Evolutionary conservation across 2,329 filamentous ascomycete genomes (phyloP), one percentile per base, ranked within the genome.

Genomic region (Myriangium duriaei): DNA sequence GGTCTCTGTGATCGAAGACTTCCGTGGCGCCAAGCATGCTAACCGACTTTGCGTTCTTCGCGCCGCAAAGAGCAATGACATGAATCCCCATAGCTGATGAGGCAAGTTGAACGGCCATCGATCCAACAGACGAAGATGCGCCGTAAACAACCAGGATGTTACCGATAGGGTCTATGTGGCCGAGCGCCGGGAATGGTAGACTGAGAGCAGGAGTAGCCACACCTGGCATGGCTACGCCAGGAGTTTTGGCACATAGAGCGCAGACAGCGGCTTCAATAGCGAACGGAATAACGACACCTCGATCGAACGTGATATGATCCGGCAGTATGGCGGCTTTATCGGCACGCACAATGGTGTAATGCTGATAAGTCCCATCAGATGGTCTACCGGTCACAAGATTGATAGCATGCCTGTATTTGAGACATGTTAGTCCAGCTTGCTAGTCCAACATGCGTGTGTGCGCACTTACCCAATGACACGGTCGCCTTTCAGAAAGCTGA

Each of bases 401-500:
- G 29, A 42, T 31, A 30, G 34, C 34, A 32, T 43, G 41, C 10
- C n/a, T n/a, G n/a, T n/a, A n/a, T n/a, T n/a, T n/a, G n/a, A n/a
- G n/a, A n/a, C n/a, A n/a, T n/a, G n/a, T n/a, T n/a, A n/a, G n/a
- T n/a, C n/a, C n/a, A n/a, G n/a, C n/a, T n/a, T n/a, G n/a, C n/a
- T n/a, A n/a, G n/a, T n/a, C n/a, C n/a, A n/a, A n/a, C n/a, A n/a
- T n/a, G n/a, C n/a, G n/a, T n/a, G n/a, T n/a, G n/a, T n/a, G n/a
- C n/a, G 12, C 11, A 39, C 40, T 38, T 38, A 42, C 40, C 32
- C 19, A 4, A 76, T 53, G 0, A 74, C 71, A 9, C 52, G 54
- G 44, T 74, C 67, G 13, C 70, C 70, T 34, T 61, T 56, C 24
- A 59, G 60, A 50, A 70, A 63, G 11, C 53, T 54, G 5, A 74